Evolutionary conservation across 2,329 filamentous ascomycete species (phyloP).

Genomic region (Lasiodiplodia hormozganensis): DNA sequence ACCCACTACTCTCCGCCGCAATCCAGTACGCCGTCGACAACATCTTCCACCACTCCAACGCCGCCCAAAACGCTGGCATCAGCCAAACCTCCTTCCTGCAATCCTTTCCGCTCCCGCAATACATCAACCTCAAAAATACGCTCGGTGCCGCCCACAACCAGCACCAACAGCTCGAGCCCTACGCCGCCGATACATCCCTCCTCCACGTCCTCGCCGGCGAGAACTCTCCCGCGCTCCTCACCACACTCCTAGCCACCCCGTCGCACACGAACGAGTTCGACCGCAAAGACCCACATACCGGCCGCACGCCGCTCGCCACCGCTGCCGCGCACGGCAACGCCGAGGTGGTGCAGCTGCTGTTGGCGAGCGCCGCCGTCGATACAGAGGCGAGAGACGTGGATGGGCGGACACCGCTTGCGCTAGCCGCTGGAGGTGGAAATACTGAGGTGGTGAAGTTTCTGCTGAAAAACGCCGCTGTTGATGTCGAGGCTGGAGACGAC

Average conservation of each 20-base stretch:
- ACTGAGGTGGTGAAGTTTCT: not conserved
- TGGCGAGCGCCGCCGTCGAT: not conserved
- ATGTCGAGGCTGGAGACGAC: not conserved
- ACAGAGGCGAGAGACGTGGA: not conserved
- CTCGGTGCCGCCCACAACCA: not conserved
- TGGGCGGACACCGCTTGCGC: not conserved
- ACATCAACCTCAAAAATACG: not conserved
- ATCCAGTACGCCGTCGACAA: constrained; percentile 5
- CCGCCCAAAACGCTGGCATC: not conserved
- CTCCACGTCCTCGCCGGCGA: no score
- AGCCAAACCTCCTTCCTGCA: not conserved
- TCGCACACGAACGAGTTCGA: no score
- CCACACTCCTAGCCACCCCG: no score
- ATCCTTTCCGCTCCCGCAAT: not conserved
- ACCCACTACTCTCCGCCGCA: not conserved
- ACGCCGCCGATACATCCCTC: not conserved
- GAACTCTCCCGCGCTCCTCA: no score
- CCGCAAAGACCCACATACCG: no score
- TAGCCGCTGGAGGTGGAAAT: not conserved
- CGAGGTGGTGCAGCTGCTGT: no score
- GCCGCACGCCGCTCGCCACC: no score
- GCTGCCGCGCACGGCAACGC: no score
- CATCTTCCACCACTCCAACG: constrained; percentile 17
- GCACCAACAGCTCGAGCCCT: not conserved
- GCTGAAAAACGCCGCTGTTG: not conserved